Conservation (phyloP, 345 rosid species). For the Ceriops zippeliana region DNA sequence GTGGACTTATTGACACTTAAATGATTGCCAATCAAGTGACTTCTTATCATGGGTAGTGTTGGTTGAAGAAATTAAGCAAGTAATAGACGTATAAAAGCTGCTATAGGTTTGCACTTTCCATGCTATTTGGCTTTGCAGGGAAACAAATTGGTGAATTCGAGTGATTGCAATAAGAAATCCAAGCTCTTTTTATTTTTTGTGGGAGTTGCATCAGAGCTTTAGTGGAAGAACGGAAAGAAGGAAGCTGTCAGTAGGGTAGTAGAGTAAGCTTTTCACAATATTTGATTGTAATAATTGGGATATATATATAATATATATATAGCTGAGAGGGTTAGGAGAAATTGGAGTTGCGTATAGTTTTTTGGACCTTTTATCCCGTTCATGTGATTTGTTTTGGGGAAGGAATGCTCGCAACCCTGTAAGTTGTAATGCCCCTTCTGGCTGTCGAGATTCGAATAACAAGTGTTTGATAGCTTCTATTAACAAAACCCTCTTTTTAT, state of each 20-base stretch:
- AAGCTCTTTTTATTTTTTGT: background rate
- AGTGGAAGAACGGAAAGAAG: constrained; percentile 2
- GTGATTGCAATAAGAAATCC: constrained; percentile 7
- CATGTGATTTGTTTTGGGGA: no score
- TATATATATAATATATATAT: background rate
- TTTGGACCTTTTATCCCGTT: no score
- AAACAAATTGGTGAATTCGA: background rate
- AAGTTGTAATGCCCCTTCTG: no score
- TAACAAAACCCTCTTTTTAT: no score
- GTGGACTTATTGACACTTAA: constrained; percentile 48
- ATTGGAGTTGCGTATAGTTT: no score
- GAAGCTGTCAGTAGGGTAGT: background rate
- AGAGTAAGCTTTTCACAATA: background rate
- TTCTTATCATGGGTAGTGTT: no score
- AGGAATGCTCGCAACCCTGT: no score
- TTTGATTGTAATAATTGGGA: background rate
- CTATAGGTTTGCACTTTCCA: no score
- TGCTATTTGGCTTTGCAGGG: background rate
- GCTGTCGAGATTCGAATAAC: no score
- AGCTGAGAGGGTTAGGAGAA: background rate
- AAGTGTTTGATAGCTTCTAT: no score
- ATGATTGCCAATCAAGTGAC: background rate
- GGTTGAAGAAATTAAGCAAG: background rate
- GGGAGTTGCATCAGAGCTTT: background rate
- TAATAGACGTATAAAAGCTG: background rate